Evolutionary conservation across 2,329 filamentous ascomycete species (phyloP).

Genomic region (Fusarium ramigenum): DNA sequence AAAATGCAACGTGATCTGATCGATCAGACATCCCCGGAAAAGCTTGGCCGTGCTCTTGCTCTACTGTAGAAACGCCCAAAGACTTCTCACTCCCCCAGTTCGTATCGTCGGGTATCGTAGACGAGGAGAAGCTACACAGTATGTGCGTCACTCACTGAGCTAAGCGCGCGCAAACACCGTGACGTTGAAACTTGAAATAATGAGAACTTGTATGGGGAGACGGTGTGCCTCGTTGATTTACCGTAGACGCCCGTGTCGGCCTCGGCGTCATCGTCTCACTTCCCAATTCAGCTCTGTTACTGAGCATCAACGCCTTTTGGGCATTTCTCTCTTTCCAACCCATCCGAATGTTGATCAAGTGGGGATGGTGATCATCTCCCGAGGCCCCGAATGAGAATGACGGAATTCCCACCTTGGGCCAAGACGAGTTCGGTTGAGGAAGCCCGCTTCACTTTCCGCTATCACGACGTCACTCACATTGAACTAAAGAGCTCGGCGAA

Average conservation of each 20-base stretch:
- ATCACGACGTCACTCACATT: slow-evolving; percentile 19
- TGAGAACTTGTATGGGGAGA: neutral
- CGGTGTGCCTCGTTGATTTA: neutral
- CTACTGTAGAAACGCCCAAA: slow-evolving; percentile 21
- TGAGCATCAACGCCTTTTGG: slow-evolving; percentile 7
- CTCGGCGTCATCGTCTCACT: slow-evolving; percentile 13
- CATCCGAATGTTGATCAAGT: slow-evolving; percentile 26
- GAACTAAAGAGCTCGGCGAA: slow-evolving; percentile 2
- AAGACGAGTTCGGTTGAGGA: neutral
- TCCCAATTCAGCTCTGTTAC: slow-evolving; percentile 18
- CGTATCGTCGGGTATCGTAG: slow-evolving; percentile 6
- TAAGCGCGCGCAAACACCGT: slow-evolving; percentile 32
- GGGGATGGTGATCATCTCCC: slow-evolving; percentile 26
- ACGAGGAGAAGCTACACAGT: neutral
- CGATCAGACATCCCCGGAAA: slow-evolving; percentile 31
- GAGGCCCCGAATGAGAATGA: slow-evolving; percentile 19
- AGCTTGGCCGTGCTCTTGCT: slow-evolving; percentile 27
- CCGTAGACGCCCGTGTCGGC: neutral
- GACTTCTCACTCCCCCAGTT: slow-evolving; percentile 2
- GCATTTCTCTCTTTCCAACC: neutral
- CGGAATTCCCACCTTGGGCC: slow-evolving; percentile 19
- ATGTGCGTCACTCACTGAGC: slow-evolving; percentile 24
- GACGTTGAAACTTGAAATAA: slow-evolving; percentile 16
- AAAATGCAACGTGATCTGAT: slow-evolving; percentile 37
- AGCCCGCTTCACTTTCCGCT: slow-evolving; percentile 7